Percentiles rank a stretch among this genome's conserved stretches.
Conservation (phyloP, 208 protist genomes). For the Blechomonas ayalai region DNA sequence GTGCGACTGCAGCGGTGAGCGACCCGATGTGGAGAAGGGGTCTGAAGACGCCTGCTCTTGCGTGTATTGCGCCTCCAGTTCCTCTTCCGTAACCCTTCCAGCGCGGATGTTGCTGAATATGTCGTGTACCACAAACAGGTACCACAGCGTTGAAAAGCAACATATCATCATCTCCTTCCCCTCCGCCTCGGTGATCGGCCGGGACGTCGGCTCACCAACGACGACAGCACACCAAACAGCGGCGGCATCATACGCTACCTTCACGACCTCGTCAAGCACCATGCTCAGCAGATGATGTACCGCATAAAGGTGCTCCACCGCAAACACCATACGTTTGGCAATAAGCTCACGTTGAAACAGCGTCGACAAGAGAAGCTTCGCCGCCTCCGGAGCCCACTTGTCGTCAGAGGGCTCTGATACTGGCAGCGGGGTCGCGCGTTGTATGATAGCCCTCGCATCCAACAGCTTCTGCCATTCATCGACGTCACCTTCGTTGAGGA, state of each 20-base stretch:
- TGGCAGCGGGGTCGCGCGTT: not conserved
- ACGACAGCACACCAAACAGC: slow-evolving; percentile 1
- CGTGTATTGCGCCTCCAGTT: too few relatives aligned
- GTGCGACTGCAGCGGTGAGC: too few relatives aligned
- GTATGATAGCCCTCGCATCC: slow-evolving; percentile 5
- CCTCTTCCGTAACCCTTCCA: not conserved
- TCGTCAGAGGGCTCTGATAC: not conserved
- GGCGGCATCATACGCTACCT: slow-evolving; percentile 34
- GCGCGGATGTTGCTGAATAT: slow-evolving; percentile 19
- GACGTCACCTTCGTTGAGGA: slow-evolving; percentile 6
- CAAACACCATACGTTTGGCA: slow-evolving; percentile 56
- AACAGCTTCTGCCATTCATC: slow-evolving; percentile 12
- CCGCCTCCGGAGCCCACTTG: slow-evolving; percentile 1
- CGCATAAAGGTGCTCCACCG: slow-evolving; percentile 47
- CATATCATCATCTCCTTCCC: not conserved
- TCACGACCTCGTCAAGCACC: slow-evolving; percentile 60
- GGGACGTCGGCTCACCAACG: not conserved
- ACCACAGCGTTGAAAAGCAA: slow-evolving; percentile 25
- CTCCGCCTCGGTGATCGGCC: not conserved
- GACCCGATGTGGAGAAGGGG: too few relatives aligned
- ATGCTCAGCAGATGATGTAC: slow-evolving; percentile 54
- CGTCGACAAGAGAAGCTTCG: slow-evolving; percentile 5
- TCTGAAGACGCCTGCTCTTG: too few relatives aligned
- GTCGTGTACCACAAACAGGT: slow-evolving; percentile 48
- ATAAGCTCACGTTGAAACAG: slow-evolving; percentile 24